phyloP scores from a whole-genome alignment of 441 rosid genomes.

The Isatis lusitanica region DNA sequence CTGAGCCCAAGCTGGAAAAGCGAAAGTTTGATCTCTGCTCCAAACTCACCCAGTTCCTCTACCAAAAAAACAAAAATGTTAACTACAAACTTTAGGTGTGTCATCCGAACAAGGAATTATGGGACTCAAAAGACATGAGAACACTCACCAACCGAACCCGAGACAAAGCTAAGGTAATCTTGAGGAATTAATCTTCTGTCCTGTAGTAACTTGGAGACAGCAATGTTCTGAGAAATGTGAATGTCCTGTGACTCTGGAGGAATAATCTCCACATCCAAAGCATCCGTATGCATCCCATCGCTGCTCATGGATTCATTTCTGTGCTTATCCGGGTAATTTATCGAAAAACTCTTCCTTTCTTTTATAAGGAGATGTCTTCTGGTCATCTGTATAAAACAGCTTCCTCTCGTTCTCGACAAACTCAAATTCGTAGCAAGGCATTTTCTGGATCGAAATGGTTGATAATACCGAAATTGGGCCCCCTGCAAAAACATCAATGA shows the following conservation, averaged over 20 bases:
- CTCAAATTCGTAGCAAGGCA: slow-evolving; percentile 32
- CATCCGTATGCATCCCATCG: slow-evolving; percentile 40
- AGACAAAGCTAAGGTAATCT: slow-evolving; percentile 88
- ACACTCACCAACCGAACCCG: slow-evolving; percentile 84
- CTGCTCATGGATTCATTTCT: slow-evolving; percentile 41
- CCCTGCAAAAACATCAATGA: slow-evolving; percentile 27
- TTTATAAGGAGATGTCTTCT: slow-evolving; percentile 33
- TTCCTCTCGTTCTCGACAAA: slow-evolving; percentile 29
- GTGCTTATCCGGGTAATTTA: slow-evolving; percentile 49
- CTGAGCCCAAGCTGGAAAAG: slow-evolving; percentile 96
- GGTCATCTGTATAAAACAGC: slow-evolving; percentile 26
- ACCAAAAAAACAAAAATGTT: slow-evolving; percentile 27
- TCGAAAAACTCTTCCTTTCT: slow-evolving; percentile 34
- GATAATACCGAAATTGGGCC: slow-evolving; percentile 25
- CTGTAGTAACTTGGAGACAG: slow-evolving; percentile 28
- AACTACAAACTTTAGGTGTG: slow-evolving; percentile 9
- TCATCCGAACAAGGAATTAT: not conserved
- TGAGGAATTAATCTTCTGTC: slow-evolving; percentile 81
- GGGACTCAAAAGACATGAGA: slow-evolving; percentile 3
- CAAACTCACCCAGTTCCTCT: slow-evolving; percentile 87
- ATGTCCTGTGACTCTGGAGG: slow-evolving; percentile 36
- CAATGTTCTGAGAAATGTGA: slow-evolving; percentile 26
- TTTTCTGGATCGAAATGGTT: slow-evolving; percentile 24
- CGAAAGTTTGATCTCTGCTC: slow-evolving; percentile 82
- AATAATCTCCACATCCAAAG: slow-evolving; percentile 39